Evolutionary conservation across 1,139 yeast species (phyloP).

Genomic region (Debaryomyces nepalensis): DNA sequence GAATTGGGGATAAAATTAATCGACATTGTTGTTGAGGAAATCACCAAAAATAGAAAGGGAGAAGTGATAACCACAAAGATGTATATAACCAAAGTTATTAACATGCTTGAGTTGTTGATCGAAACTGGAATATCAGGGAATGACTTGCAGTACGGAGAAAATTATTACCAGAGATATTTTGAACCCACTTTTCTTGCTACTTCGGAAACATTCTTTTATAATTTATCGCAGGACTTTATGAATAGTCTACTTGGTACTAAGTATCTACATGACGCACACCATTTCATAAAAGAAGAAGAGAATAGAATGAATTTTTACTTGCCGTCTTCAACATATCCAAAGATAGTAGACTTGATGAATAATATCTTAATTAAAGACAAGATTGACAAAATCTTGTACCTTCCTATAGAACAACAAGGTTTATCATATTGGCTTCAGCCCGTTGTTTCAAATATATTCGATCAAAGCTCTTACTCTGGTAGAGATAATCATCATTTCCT

Average conservation of each 20-base stretch:
- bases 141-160: constrained; percentile 47
- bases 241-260: constrained; percentile 49
- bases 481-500: constrained; percentile 21
- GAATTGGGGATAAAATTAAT: constrained; percentile 58
- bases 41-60: constrained; percentile 64
- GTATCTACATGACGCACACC: constrained; percentile 58
- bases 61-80: constrained; percentile 59
- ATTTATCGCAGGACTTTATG: constrained; percentile 48
- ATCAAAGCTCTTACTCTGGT: constrained; percentile 15
- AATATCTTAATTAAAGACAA: constrained; percentile 65
- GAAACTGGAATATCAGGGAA: constrained; percentile 42
- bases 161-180: constrained; percentile 64
- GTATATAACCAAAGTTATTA: constrained; percentile 62
- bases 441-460: constrained; percentile 26
- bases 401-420: constrained; percentile 58
- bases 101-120: constrained; percentile 66
- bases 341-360: constrained; percentile 60
- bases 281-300: constrained; percentile 62
- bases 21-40: constrained; percentile 56
- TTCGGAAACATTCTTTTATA: constrained; percentile 60
- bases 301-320: constrained; percentile 58
- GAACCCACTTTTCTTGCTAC: constrained; percentile 66
- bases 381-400: constrained; percentile 49
- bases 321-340: constrained; percentile 58
- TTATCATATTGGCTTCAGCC: constrained; percentile 58